These are phyloP conservation scores for Tephrocybe sp. DNA, from an alignment of 768 basidiomycete genomes.

Conservation along the genomic window DNA sequence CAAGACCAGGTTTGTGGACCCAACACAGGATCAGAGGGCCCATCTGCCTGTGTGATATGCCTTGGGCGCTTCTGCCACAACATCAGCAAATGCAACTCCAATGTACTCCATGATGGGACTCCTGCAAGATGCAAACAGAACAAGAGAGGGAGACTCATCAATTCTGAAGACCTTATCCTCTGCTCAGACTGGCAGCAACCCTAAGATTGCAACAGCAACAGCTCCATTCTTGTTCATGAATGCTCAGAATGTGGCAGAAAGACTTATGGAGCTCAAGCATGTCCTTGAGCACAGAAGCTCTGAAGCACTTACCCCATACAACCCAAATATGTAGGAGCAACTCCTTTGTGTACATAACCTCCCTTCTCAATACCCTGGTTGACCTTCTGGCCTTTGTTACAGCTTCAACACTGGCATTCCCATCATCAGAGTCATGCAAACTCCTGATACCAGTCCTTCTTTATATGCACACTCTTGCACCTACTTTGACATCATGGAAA, in stretches of 20 bases:
- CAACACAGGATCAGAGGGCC: constrained; percentile 3
- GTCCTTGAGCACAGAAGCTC: constrained; percentile 32
- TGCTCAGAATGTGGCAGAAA: constrained; percentile 42
- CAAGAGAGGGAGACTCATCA: constrained; percentile 11
- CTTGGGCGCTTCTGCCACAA: constrained; percentile 28
- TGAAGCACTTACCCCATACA: constrained; percentile 30
- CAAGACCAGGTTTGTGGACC: constrained; percentile 3
- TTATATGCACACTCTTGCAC: background rate
- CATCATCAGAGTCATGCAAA: constrained; percentile 21
- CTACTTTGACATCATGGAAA: constrained; percentile 19
- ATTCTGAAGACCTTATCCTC: constrained; percentile 12
- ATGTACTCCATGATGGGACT: constrained; percentile 18
- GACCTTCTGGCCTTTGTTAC: constrained; percentile 20
- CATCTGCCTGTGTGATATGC: constrained; percentile 32
- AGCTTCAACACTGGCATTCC: constrained; percentile 38
- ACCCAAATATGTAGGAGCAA: constrained; percentile 27
- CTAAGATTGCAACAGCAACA: constrained; percentile 22
- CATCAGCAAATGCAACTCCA: constrained; percentile 17
- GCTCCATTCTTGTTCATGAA: constrained; percentile 28
- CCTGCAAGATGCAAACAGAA: too few relatives aligned
- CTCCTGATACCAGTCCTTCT: constrained; percentile 33
- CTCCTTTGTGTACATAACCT: constrained; percentile 20
- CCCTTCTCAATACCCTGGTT: constrained; percentile 20
- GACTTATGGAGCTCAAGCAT: constrained; percentile 38
- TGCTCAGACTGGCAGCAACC: constrained; percentile 36